These are phyloP conservation scores for Podospora anserina DNA, from an alignment of 495 filamentous ascomycete genomes.

Conservation along the genomic window DNA sequence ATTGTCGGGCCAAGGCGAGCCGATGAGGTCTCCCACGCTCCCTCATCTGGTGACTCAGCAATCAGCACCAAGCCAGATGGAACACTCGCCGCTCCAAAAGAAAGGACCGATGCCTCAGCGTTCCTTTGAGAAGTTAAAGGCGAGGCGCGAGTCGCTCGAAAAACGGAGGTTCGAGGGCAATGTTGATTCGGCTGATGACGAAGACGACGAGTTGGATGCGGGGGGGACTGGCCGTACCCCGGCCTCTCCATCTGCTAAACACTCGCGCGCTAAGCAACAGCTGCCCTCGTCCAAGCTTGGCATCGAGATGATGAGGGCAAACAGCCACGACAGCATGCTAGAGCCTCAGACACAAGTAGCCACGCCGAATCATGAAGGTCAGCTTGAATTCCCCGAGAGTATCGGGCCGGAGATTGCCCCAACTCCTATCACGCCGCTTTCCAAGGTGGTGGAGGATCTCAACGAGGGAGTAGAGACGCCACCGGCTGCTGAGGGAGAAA, in stretches of 20 bases:
- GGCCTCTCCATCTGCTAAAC: conserved; percentile 42
- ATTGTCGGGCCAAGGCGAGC: conserved; percentile 30
- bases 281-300: conserved; percentile 73
- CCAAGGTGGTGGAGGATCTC: neutral
- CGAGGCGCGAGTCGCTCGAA: conserved; percentile 73
- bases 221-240: conserved; percentile 40
- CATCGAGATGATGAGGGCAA: conserved; percentile 93
- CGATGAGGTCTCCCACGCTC: conserved; percentile 33
- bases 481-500: neutral
- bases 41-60: conserved; percentile 59
- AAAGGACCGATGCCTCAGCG: conserved; percentile 51
- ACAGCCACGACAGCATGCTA: conserved; percentile 77
- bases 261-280: conserved; percentile 39
- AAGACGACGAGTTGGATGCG: conserved; percentile 81
- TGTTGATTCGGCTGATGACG: conserved; percentile 80
- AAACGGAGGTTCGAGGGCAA: conserved; percentile 71
- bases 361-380: conserved; percentile 37
- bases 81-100: conserved; percentile 46
- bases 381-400: conserved; percentile 18
- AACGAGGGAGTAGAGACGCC: neutral
- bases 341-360: conserved; percentile 43
- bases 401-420: conserved; percentile 4
- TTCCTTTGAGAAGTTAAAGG: conserved; percentile 73
- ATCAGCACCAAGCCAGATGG: conserved; percentile 66
- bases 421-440: conserved; percentile 18